Conservation (phyloP, 345 rosid species). For the Rhodamnia rubescens region DNA sequence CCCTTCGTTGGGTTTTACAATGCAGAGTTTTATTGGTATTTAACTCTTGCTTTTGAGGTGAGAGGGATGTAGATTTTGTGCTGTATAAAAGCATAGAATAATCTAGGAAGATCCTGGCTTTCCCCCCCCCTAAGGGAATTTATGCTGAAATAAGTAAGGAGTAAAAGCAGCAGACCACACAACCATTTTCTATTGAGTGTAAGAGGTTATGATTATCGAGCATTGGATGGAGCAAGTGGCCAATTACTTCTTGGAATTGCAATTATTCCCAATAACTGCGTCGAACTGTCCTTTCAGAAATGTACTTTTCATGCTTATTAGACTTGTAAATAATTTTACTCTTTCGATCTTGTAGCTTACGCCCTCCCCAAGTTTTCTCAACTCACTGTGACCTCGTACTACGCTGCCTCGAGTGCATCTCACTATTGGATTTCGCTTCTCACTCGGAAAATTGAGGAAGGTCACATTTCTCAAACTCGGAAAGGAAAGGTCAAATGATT, state of each 20-base stretch:
- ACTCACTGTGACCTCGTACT: conserved; percentile 77
- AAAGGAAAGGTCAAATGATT: conserved; percentile 35
- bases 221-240: not conserved
- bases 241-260: not conserved
- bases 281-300: not conserved
- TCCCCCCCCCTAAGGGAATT: not conserved
- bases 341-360: conserved; percentile 30
- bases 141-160: not conserved
- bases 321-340: not conserved
- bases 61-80: not conserved
- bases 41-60: not conserved
- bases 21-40: not conserved
- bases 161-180: not conserved
- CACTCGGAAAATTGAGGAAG: conserved; percentile 66
- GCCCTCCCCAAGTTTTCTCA: conserved; percentile 80
- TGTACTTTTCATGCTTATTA: not conserved
- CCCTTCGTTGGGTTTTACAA: not conserved
- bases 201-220: not conserved
- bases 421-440: conserved; percentile 78
- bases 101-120: not conserved
- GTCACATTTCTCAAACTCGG: conserved; percentile 28
- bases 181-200: not conserved
- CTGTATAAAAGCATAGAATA: not conserved
- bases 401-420: conserved; percentile 87
- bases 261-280: not conserved